Evolutionary conservation across 495 filamentous ascomycete genomes (phyloP), one percentile per base, ranked within the genome.

Genomic region (Trichoderma gamsii): DNA sequence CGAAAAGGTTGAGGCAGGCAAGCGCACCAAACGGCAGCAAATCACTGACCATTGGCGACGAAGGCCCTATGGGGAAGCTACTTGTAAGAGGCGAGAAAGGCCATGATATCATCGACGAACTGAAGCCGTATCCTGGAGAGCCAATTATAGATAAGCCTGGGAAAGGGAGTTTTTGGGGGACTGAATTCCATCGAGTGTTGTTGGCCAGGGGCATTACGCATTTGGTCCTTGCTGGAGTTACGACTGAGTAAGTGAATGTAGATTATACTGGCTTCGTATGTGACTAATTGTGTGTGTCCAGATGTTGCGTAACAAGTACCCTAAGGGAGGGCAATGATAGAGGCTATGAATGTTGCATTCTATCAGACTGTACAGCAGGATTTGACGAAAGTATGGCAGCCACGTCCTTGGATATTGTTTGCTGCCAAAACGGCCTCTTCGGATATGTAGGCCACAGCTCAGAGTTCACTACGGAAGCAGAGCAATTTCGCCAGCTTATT

Each of bases 291-390:
- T 11, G 13, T 3, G 7, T 56, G 9, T n/a, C n/a, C 29, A 61
- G 56, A 61, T 81, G 88, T 29, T 91, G 88, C 69, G 88, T 92
- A 6, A 85, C 84, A 23, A 88, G 85, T 1, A 91, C 88, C 1
- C 80, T 91, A 68, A 81, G 88, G 63, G 90, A 92, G 71, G 88
- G 87, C 65, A 89, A 88, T 73, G 90, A 91, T 74, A 85, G 89
- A 15, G 90, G 89, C 0, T 92, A 87, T 71, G 88, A 92, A 69
- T 91, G 89, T 77, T 83, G 84, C 78, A 73, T 61, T 32, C 25
- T 81, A 72, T 79, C 76, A 23, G 71, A 78, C 69, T 78, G 78
- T 63, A 78, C 74, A 16, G 76, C 74, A n/a, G 77, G 75, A 0
- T 79, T 78, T 63, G 75, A 79, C 66, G 69, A 69, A 13, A 73